Evolutionary conservation across 108 stramenopile species (phyloP).

Genomic region (Cyclotella baltica): DNA sequence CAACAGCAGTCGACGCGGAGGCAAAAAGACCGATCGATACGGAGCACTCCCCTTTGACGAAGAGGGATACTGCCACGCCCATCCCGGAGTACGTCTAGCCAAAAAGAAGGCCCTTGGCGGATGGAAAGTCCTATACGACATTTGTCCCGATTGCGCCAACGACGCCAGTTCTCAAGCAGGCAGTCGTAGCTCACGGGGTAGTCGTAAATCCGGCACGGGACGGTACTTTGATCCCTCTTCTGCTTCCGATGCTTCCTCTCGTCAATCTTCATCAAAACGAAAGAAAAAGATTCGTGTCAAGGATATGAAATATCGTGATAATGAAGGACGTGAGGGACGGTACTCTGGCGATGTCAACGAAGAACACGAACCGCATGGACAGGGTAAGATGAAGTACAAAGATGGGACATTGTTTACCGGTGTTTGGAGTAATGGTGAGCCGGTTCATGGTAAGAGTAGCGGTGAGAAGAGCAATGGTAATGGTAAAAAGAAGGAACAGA

Average conservation of each 20-base stretch:
- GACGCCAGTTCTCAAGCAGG: slow-evolving; percentile 42
- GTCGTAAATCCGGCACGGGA: slow-evolving; percentile 36
- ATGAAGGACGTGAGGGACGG: slow-evolving; percentile 40
- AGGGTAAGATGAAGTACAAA: slow-evolving; percentile 56
- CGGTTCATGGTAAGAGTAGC: slow-evolving; percentile 45
- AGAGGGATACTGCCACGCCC: slow-evolving; percentile 55
- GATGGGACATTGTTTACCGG: slow-evolving; percentile 42
- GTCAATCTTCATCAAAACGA: slow-evolving; percentile 13
- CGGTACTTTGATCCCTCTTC: slow-evolving; percentile 34
- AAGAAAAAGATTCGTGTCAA: slow-evolving; percentile 56
- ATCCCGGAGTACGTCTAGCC: slow-evolving; percentile 43
- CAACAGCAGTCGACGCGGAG: slow-evolving; percentile 37
- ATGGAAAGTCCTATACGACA: slow-evolving; percentile 53
- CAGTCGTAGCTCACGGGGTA: slow-evolving; percentile 16
- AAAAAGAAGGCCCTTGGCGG: slow-evolving; percentile 58
- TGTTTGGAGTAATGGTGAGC: slow-evolving; percentile 47
- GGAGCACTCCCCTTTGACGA: slow-evolving; percentile 49
- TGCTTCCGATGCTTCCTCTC: slow-evolving; percentile 25
- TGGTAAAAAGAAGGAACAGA: slow-evolving; percentile 8
- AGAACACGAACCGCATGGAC: slow-evolving; percentile 51
- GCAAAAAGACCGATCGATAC: slow-evolving; percentile 43
- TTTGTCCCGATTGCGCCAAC: slow-evolving; percentile 52
- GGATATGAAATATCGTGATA: slow-evolving; percentile 51
- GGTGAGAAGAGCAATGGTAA: background rate
- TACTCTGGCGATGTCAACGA: slow-evolving; percentile 53